Conservation (phyloP, 169 alveolate species). For the Sarcocystis neurona region DNA sequence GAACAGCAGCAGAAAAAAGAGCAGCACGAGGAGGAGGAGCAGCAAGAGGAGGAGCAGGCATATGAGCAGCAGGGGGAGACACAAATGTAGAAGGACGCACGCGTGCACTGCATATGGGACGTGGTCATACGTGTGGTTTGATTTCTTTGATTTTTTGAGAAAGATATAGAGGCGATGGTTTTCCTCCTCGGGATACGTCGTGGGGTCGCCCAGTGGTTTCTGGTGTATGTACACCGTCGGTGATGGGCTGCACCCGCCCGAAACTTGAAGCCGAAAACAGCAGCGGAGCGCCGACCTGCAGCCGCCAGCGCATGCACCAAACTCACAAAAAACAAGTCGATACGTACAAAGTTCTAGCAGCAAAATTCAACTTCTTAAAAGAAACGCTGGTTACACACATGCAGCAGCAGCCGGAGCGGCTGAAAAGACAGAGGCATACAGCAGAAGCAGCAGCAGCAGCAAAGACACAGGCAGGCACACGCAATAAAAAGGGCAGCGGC, state of each 20-base stretch:
- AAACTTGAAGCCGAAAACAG: not conserved
- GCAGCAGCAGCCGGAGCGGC: too few relatives aligned
- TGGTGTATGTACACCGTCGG: slow-evolving; percentile 51
- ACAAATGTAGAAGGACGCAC: not conserved
- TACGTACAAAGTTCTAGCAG: too few relatives aligned
- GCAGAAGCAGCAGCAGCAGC: too few relatives aligned
- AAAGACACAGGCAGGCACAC: too few relatives aligned
- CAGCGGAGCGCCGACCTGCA: too few relatives aligned
- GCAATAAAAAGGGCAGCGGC: not conserved
- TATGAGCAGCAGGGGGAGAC: not conserved
- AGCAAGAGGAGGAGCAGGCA: not conserved
- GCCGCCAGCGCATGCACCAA: too few relatives aligned
- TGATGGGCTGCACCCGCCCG: slow-evolving; percentile 31
- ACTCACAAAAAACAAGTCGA: too few relatives aligned
- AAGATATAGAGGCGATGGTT: not conserved
- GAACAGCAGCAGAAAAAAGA: not conserved
- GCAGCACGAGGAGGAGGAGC: not conserved
- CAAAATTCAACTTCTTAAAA: too few relatives aligned
- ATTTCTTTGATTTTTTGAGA: slow-evolving; percentile 3
- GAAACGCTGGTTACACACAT: too few relatives aligned
- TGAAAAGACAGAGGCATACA: too few relatives aligned
- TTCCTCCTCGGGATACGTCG: not conserved
- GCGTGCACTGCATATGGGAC: not conserved
- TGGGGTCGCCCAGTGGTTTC: too few relatives aligned
- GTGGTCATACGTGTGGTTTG: slow-evolving; percentile 36